Conservation (phyloP, 202 grass and related monocot genomes). For the Dendrocalamus latiflorus region DNA sequence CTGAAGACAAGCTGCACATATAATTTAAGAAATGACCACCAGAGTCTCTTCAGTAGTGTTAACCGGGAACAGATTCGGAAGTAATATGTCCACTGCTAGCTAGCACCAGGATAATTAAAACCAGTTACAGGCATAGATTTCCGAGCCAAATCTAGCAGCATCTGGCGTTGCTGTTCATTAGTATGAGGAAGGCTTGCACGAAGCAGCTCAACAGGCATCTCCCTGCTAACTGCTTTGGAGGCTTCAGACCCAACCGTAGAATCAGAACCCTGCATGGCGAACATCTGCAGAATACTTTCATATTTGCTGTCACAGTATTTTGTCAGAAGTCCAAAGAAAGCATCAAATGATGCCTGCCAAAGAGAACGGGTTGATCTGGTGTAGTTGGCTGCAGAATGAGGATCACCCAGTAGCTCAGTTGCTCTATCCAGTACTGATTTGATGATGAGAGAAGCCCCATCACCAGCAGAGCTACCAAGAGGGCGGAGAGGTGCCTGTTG, state of each 20-base stretch:
- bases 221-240: slow-evolving; percentile 66
- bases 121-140: slow-evolving; percentile 50
- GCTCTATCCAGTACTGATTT: slow-evolving; percentile 77
- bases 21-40: background rate
- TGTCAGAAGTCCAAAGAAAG: slow-evolving; percentile 80
- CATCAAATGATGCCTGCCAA: slow-evolving; percentile 92
- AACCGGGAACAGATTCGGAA: slow-evolving; percentile 46
- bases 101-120: slow-evolving; percentile 18
- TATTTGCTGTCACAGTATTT: slow-evolving; percentile 87
- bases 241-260: slow-evolving; percentile 41
- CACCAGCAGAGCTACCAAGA: slow-evolving; percentile 71
- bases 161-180: slow-evolving; percentile 65
- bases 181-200: slow-evolving; percentile 83
- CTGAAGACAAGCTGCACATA: slow-evolving; percentile 18
- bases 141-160: slow-evolving; percentile 65
- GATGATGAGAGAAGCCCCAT: slow-evolving; percentile 70
- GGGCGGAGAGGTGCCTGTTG: slow-evolving; percentile 87
- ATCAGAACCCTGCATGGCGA: slow-evolving; percentile 35
- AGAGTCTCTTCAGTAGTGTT: background rate
- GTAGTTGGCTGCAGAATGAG: slow-evolving; percentile 56
- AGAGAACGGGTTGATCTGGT: slow-evolving; percentile 56
- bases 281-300: no score
- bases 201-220: slow-evolving; percentile 83
- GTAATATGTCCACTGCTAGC: slow-evolving; percentile 1
- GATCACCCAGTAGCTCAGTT: slow-evolving; percentile 59